These are phyloP conservation scores for Penicillium sp. DNA, from an alignment of 2,329 filamentous ascomycete species.

Conservation along the genomic window DNA sequence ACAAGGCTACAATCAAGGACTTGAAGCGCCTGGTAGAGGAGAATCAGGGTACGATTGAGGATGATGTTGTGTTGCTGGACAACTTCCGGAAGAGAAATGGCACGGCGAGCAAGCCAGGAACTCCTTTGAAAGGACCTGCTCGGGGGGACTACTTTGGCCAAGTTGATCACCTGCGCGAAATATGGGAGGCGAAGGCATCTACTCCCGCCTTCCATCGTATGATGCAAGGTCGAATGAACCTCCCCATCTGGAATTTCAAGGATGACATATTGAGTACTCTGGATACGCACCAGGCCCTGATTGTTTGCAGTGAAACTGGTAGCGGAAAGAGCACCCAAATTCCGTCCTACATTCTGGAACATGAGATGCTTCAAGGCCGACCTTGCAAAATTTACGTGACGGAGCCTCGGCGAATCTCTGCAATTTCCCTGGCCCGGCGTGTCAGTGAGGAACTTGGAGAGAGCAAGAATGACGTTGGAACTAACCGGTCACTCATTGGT, in stretches of 20 bases:
- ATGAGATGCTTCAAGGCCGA: slow-evolving; percentile 78
- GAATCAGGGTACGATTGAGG: slow-evolving; percentile 57
- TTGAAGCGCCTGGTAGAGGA: slow-evolving; percentile 55
- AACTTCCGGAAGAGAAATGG: slow-evolving; percentile 66
- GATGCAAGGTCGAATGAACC: slow-evolving; percentile 74
- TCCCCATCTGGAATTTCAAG: slow-evolving; percentile 89
- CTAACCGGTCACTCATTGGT: slow-evolving; percentile 79
- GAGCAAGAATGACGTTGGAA: slow-evolving; percentile 77
- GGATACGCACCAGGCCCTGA: slow-evolving; percentile 79
- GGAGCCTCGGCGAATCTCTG: slow-evolving; percentile 92
- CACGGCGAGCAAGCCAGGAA: slow-evolving; percentile 32
- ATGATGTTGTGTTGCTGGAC: slow-evolving; percentile 75
- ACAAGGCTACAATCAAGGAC: slow-evolving; percentile 69
- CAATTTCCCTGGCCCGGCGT: slow-evolving; percentile 87
- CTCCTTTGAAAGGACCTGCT: slow-evolving; percentile 29
- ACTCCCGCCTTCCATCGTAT: slow-evolving; percentile 71
- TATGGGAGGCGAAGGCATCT: slow-evolving; percentile 58
- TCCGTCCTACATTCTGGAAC: slow-evolving; percentile 89
- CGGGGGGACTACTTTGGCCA: slow-evolving; percentile 29
- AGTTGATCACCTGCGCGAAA: slow-evolving; percentile 50
- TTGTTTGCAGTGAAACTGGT: slow-evolving; percentile 95
- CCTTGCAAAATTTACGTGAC: slow-evolving; percentile 94
- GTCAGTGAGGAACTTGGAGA: slow-evolving; percentile 96
- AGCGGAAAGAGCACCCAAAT: slow-evolving; percentile 97
- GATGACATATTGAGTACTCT: slow-evolving; percentile 77